These are phyloP conservation scores for Dictyostelium capitatum DNA, from an alignment of 78 protist genomes.

Conservation along the genomic window DNA sequence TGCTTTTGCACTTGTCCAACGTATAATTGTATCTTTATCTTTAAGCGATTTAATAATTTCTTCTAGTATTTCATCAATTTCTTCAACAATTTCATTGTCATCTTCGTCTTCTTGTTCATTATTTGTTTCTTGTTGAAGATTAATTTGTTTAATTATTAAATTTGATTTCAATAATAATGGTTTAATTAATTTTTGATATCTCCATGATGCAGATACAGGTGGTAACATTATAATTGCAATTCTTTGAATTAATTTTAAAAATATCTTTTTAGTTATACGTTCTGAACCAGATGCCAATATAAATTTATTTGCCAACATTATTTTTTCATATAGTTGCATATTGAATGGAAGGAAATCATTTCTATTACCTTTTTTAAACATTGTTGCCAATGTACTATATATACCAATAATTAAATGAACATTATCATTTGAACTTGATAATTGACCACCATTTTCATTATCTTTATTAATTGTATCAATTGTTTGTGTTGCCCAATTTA, in stretches of 20 bases:
- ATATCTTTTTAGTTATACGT: conserved; percentile 47
- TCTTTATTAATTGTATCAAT: not conserved
- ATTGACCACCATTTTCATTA: not conserved
- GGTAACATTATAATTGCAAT: conserved; percentile 89
- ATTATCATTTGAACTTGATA: not conserved
- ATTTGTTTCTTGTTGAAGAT: not conserved
- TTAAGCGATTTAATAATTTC: conserved; percentile 48
- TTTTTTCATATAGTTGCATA: not conserved
- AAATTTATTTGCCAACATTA: not conserved
- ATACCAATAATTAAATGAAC: conserved; percentile 63
- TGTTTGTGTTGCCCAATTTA: not conserved
- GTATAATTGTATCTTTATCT: conserved; percentile 79
- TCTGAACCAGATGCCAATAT: not conserved
- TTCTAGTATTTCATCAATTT: conserved; percentile 72
- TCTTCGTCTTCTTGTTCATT: conserved; percentile 50
- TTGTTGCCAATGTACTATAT: conserved; percentile 55
- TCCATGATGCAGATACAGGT: conserved; percentile 92
- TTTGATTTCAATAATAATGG: conserved; percentile 24
- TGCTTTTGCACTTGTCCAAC: conserved; percentile 97
- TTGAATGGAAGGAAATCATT: conserved; percentile 68
- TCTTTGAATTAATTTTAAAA: conserved; percentile 91
- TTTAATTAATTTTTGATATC: conserved; percentile 83
- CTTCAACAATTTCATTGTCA: conserved; percentile 26
- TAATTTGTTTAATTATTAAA: not conserved
- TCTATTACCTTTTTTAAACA: conserved; percentile 88